Percentiles rank a stretch among this genome's conserved stretches.
Evolutionary conservation across 345 rosid species (phyloP).

Genomic region (Syzygium oleosum): DNA sequence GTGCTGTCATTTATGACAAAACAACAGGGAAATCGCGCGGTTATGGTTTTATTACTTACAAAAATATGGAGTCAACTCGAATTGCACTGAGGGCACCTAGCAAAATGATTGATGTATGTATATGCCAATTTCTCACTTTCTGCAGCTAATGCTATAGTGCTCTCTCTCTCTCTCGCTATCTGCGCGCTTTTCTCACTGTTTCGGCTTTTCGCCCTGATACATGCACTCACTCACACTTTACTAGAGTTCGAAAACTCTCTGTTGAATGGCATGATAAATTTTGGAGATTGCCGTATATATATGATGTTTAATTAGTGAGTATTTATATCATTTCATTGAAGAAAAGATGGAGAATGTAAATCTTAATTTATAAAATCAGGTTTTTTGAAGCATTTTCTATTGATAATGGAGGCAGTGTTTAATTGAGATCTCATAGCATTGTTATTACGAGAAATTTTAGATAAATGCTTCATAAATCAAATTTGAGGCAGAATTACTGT

Average conservation of each 20-base stretch:
- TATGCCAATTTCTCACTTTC: background rate
- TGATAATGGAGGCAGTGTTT: background rate
- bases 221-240: background rate
- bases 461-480: background rate
- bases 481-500: background rate
- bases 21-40: conserved; percentile 68
- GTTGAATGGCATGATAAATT: background rate
- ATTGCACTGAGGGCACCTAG: conserved; percentile 51
- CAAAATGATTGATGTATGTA: conserved; percentile 57
- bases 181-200: background rate
- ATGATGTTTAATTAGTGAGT: background rate
- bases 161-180: background rate
- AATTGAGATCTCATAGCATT: background rate
- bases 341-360: background rate
- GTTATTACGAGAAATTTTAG: background rate
- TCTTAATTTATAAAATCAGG: background rate
- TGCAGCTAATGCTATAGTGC: background rate
- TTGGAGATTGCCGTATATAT: background rate
- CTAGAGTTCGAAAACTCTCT: background rate
- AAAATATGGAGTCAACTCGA: conserved; percentile 57
- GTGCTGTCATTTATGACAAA: conserved; percentile 64
- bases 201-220: background rate
- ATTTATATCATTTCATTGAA: background rate
- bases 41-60: conserved; percentile 67
- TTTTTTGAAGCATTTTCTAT: background rate